Percentiles rank a stretch among this genome's conserved stretches.
Evolutionary conservation across 345 rosid species (phyloP).

Genomic region (Lumnitzera littorea): DNA sequence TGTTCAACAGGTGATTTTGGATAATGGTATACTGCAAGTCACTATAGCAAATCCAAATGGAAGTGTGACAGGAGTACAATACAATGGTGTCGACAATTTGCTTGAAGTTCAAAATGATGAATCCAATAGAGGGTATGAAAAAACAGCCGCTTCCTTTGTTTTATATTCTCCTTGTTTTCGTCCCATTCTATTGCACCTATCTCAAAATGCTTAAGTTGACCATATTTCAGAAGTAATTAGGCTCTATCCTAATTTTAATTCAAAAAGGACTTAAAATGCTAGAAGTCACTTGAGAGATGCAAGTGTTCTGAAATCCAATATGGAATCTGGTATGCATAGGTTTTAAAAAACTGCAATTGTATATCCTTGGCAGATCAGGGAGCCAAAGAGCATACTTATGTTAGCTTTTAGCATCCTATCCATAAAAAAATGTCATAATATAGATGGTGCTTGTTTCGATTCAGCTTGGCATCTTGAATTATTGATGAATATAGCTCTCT

Average conservation of each 20-base stretch:
- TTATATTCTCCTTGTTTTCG: too few species aligned
- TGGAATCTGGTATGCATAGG: too few species aligned
- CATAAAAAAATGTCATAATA: not conserved
- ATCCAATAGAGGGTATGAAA: constrained; percentile 12
- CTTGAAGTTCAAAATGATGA: constrained; percentile 8
- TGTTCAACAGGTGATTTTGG: constrained; percentile 13
- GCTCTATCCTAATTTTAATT: too few species aligned
- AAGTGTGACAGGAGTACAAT: constrained; percentile 9
- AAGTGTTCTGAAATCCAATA: too few species aligned
- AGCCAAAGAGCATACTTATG: too few species aligned
- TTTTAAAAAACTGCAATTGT: too few species aligned
- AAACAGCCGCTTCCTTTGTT: too few species aligned
- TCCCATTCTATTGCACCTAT: not conserved
- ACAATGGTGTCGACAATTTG: constrained; percentile 10
- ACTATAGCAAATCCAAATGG: constrained; percentile 14
- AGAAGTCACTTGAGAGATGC: too few species aligned
- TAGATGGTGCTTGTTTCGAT: constrained; percentile 3
- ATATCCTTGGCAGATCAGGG: too few species aligned
- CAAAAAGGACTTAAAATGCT: too few species aligned
- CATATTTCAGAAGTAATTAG: not conserved
- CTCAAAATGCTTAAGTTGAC: not conserved
- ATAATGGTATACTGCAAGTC: constrained; percentile 14
- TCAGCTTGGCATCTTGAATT: not conserved
- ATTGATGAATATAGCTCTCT: not conserved
- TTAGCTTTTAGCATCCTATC: too few species aligned